phyloP scores from a whole-genome alignment of 805 yeast species.

The Candida awuae region DNA sequence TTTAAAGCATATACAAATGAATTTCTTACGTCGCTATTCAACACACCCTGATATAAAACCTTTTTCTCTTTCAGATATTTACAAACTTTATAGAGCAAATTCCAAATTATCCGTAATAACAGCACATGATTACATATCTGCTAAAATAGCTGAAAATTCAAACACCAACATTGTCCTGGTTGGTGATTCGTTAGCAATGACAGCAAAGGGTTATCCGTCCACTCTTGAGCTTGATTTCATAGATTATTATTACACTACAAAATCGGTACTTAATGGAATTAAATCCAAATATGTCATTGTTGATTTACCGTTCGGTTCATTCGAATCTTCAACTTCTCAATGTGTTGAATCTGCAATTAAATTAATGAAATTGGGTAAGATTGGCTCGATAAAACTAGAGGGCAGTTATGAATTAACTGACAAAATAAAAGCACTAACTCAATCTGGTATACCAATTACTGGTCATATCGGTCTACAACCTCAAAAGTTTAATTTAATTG shows the following conservation, averaged over 20 bases:
- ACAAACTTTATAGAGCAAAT: constrained; percentile 12
- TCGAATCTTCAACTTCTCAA: constrained; percentile 53
- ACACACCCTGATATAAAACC: constrained; percentile 17
- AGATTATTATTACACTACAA: constrained; percentile 69
- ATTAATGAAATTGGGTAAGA: constrained; percentile 49
- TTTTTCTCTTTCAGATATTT: constrained; percentile 19
- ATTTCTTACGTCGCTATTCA: too few species aligned
- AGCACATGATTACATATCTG: constrained; percentile 82
- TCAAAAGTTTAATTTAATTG: constrained; percentile 66
- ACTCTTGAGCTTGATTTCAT: constrained; percentile 72
- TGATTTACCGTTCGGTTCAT: constrained; percentile 86
- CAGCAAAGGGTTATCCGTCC: constrained; percentile 69
- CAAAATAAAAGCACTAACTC: constrained; percentile 47
- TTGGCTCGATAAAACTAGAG: constrained; percentile 76
- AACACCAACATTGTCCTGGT: constrained; percentile 64
- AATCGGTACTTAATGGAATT: constrained; percentile 70
- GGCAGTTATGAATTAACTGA: constrained; percentile 58
- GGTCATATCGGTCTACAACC: constrained; percentile 94
- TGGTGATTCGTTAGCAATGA: constrained; percentile 94
- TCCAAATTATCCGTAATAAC: constrained; percentile 39
- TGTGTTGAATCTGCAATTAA: constrained; percentile 53
- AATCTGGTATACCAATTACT: constrained; percentile 77
- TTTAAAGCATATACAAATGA: too few species aligned
- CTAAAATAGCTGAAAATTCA: constrained; percentile 51
- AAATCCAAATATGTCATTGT: constrained; percentile 60